Conservation (phyloP, 2,329 filamentous ascomycete genomes). For the Aspergillus sp. region DNA sequence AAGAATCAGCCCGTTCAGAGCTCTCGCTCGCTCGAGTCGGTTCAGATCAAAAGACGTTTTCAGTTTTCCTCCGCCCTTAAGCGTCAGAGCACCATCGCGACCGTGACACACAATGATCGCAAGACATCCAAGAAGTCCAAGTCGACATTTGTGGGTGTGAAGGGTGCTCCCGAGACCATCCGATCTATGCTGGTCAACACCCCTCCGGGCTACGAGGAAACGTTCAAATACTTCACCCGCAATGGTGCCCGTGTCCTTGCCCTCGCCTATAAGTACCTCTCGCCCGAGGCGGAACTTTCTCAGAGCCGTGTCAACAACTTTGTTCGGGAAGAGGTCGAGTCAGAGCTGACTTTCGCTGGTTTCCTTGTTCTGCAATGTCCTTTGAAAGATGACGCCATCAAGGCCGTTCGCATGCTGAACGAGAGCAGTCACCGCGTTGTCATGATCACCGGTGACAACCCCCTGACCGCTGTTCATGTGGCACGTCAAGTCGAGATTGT, state of each 20-base stretch:
- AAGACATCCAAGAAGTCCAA: constrained; percentile 72
- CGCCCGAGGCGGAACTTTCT: constrained; percentile 75
- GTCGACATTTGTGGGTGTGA: constrained; percentile 90
- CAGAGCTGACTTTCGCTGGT: constrained; percentile 80
- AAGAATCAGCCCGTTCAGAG: constrained; percentile 49
- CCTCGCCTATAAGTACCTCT: constrained; percentile 89
- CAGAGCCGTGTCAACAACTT: constrained; percentile 86
- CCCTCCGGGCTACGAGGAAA: constrained; percentile 91
- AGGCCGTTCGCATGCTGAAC: constrained; percentile 93
- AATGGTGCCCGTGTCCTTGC: constrained; percentile 93
- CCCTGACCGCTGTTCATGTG: constrained; percentile 92
- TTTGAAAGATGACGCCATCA: constrained; percentile 91
- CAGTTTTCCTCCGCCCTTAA: constrained; percentile 97
- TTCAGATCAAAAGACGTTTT: constrained; percentile 95
- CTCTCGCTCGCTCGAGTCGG: constrained; percentile 59
- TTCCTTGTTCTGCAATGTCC: constrained; percentile 95
- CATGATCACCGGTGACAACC: constrained; percentile 99
- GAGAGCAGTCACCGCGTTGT: constrained; percentile 98
- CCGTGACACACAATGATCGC: constrained; percentile 68
- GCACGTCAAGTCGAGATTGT: constrained; percentile 96
- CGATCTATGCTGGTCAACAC: constrained; percentile 83
- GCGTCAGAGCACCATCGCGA: constrained; percentile 90
- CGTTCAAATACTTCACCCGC: constrained; percentile 95
- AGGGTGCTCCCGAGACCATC: constrained; percentile 96
- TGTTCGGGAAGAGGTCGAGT: constrained; percentile 88